These are phyloP conservation scores for Puya raimondii DNA, from an alignment of 176 grass and related monocot genomes.

Conservation along the genomic window DNA sequence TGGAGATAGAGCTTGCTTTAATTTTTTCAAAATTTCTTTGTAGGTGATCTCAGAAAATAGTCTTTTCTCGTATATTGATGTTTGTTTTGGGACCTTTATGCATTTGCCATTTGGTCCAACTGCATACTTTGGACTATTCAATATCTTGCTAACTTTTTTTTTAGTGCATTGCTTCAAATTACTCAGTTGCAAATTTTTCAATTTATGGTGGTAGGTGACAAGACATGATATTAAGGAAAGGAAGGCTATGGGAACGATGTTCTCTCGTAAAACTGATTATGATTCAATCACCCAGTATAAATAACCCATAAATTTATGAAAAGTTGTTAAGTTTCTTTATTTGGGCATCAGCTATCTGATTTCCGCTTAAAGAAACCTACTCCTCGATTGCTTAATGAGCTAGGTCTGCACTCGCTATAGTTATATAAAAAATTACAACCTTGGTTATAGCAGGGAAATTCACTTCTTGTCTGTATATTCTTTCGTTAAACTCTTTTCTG, in stretches of 20 bases:
- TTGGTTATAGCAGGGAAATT: background rate
- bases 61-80: no score
- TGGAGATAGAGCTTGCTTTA: no score
- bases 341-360: no score
- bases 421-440: background rate
- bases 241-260: constrained; percentile 86
- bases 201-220: constrained; percentile 45
- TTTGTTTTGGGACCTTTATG: no score
- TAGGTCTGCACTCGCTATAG: background rate
- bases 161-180: background rate
- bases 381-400: no score
- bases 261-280: background rate
- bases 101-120: constrained; percentile 86
- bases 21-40: no score
- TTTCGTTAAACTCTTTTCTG: background rate
- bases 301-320: background rate
- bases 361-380: no score
- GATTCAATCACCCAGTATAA: background rate
- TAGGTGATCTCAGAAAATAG: no score
- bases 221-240: constrained; percentile 89
- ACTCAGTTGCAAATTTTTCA: constrained; percentile 7
- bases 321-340: background rate
- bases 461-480: background rate
- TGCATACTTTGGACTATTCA: constrained; percentile 82
- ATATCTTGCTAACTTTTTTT: constrained; percentile 17